Base-by-base conservation (phyloP, 2,329 filamentous ascomycete species). In the Botrytis elliptica region DNA sequence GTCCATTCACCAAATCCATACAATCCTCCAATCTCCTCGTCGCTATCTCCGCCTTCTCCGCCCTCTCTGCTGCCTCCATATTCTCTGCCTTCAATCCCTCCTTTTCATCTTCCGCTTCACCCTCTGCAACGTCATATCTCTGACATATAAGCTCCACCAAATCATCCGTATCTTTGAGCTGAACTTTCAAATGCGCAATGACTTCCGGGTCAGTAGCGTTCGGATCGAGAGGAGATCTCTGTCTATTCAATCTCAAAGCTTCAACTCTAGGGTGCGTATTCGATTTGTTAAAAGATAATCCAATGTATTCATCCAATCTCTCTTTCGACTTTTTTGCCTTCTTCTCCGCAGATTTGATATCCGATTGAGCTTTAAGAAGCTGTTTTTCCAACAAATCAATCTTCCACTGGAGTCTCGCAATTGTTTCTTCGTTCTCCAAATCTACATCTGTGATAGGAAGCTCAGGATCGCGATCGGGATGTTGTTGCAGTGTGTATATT, bases 1-100 rank as follows among this genome's bases (percentile, higher is more conserved):
- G 70, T 10, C 70, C 70, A 67, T 59, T 29, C 2, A 72, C 70
- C 46, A 72, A n/a, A n/a, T 72, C 70, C 70, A 72, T 72, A 36
- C 70, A 72, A 10, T 67, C 62, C 29, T 72, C 70, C 29, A 72
- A 42, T 55, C 70, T 65, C n/a, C 10, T 55, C 46, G n/a, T 44
- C 14, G 46, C 70, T n/a, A 36, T n/a, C 29, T 72, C 62, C 7
- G 44, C 44, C 20, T 44, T 29, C 29, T 29, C 42, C 16, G 40
- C n/a, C n/a, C 46, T 52, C 22, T n/a, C n/a, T 33, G n/a, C n/a
- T 16, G 25, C 33, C 9, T 57, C 46, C 22, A 33, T 22, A 14
- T n/a, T 52, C 16, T n/a, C 20, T 33, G 22, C 36, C 14, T 29
- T 38, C 25, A 42, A 44, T 1, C 14, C 46, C 2, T 33, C 40